These are phyloP conservation scores for Waltergamsia citrina DNA, from an alignment of 2,329 filamentous ascomycete genomes.

Conservation along the genomic window DNA sequence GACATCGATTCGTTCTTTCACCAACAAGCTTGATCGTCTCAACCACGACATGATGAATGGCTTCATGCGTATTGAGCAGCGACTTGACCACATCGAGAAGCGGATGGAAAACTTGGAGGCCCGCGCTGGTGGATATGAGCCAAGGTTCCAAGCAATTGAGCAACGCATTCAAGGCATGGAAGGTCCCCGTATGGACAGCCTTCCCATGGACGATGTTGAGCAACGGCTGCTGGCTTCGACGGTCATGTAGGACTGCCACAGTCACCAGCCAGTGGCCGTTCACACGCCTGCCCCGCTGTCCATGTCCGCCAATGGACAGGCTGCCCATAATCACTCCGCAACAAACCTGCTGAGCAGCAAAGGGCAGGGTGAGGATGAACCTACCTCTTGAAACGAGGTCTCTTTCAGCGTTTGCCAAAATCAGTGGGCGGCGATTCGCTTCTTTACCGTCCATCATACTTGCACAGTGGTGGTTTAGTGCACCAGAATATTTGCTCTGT, in stretches of 20 bases:
- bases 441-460: too few relatives aligned
- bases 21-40: slow-evolving; percentile 50
- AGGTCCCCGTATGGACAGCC: slow-evolving; percentile 29
- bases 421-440: too few relatives aligned
- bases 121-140: slow-evolving; percentile 29
- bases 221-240: slow-evolving; percentile 30
- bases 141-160: slow-evolving; percentile 34
- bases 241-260: slow-evolving; percentile 26
- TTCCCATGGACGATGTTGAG: slow-evolving; percentile 35
- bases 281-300: too few relatives aligned
- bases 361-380: too few relatives aligned
- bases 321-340: too few relatives aligned
- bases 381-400: too few relatives aligned
- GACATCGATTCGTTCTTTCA: slow-evolving; percentile 47
- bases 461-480: too few relatives aligned
- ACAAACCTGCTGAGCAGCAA: too few relatives aligned
- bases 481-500: too few relatives aligned
- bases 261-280: too few relatives aligned
- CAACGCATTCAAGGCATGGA: slow-evolving; percentile 31
- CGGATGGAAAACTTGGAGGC: slow-evolving; percentile 44
- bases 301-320: too few relatives aligned
- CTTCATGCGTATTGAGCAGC: slow-evolving; percentile 38
- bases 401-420: too few relatives aligned
- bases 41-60: slow-evolving; percentile 46
- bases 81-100: slow-evolving; percentile 42